A percentile compares a stretch with the other conserved stretches of the same genome.
Evolutionary conservation across 495 filamentous ascomycete genomes (phyloP).

Genomic region (Sporormia fimetaria): DNA sequence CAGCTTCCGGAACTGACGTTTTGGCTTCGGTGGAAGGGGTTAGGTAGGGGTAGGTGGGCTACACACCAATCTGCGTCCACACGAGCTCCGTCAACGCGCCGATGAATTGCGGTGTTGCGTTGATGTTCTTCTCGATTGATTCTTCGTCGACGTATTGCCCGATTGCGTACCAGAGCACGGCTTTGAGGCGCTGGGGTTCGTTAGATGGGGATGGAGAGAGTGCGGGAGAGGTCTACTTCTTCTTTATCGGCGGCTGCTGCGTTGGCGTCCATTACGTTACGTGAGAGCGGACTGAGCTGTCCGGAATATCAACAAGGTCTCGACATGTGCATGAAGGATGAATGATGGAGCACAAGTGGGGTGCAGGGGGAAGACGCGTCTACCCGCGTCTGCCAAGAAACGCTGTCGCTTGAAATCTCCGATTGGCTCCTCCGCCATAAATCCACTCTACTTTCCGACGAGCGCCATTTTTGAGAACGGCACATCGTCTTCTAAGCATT

Average conservation of each 20-base stretch:
- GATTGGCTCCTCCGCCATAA: too few species aligned
- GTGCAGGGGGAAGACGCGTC: conserved; percentile 3
- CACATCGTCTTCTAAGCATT: neutral
- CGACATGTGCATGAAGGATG: neutral
- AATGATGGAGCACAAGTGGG: neutral
- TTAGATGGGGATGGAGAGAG: conserved; percentile 1
- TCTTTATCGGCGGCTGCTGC: conserved; percentile 10
- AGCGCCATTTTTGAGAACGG: too few species aligned
- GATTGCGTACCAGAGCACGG: conserved; percentile 82
- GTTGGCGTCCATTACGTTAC: conserved; percentile 22
- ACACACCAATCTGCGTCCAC: conserved; percentile 75
- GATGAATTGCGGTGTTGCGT: conserved; percentile 92
- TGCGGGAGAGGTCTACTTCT: conserved; percentile 13
- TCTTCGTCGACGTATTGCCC: conserved; percentile 87
- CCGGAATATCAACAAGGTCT: neutral
- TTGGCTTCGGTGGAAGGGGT: neutral
- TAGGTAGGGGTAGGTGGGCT: conserved; percentile 6
- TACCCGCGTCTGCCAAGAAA: neutral
- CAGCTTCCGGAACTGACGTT: neutral
- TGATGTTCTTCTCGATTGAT: conserved; percentile 59
- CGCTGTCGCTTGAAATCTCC: too few species aligned
- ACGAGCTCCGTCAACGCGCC: conserved; percentile 83
- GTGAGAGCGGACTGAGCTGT: too few species aligned
- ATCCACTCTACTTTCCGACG: too few species aligned
- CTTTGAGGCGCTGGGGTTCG: conserved; percentile 63